Evolutionary conservation across 2,329 filamentous ascomycete species (phyloP).

Genomic region (Trichothecium roseum): DNA sequence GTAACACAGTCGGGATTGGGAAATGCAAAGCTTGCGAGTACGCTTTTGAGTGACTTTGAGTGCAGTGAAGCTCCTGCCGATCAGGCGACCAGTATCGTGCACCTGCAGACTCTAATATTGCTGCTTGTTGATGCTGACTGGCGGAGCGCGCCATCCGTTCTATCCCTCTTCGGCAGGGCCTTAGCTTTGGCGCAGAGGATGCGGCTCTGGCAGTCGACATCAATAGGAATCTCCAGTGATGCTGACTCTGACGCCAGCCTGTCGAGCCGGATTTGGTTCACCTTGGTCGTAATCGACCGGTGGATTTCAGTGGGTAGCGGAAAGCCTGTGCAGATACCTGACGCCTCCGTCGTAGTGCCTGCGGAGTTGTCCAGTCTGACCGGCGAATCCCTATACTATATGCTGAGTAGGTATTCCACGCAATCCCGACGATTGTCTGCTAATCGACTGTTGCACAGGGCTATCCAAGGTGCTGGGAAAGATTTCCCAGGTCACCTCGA

Average conservation of each 20-base stretch:
- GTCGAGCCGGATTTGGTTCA: conserved; percentile 59
- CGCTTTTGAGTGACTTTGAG: conserved; percentile 43
- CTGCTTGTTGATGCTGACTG: conserved; percentile 55
- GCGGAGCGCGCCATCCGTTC: conserved; percentile 34
- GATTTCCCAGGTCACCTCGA: conserved; percentile 26
- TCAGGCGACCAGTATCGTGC: conserved; percentile 38
- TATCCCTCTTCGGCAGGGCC: conserved; percentile 50
- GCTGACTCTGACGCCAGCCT: conserved; percentile 52
- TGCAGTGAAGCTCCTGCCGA: conserved; percentile 25
- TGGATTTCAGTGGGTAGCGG: conserved; percentile 63
- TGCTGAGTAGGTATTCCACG: conserved; percentile 45
- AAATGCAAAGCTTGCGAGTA: conserved; percentile 33
- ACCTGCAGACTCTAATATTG: conserved; percentile 57
- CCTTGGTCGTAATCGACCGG: conserved; percentile 58
- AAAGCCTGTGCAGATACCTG: conserved; percentile 50
- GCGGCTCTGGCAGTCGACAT: conserved; percentile 38
- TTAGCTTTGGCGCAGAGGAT: conserved; percentile 56
- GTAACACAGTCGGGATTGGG: conserved; percentile 31
- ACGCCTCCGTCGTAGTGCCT: conserved; percentile 48
- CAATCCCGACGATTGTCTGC: not conserved
- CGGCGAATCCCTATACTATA: conserved; percentile 52
- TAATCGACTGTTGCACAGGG: conserved; percentile 23
- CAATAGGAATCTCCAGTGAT: conserved; percentile 38
- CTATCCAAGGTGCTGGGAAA: conserved; percentile 44
- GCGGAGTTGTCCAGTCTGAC: conserved; percentile 49